Base-by-base conservation (phyloP, 345 rosid species). In the Acer yangbiense region DNA sequence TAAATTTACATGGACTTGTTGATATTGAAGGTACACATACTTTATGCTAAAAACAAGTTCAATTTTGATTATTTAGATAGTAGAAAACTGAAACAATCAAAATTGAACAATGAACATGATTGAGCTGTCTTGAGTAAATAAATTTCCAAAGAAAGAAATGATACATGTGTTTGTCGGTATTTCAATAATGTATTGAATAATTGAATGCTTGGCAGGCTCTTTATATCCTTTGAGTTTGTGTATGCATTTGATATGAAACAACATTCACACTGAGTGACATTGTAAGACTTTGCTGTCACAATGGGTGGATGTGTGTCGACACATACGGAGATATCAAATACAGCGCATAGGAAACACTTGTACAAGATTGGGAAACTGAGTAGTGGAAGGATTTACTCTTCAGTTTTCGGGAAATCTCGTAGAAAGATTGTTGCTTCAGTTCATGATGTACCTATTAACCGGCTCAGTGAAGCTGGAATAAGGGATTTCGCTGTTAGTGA, bases 241-340 rank as follows among this genome's bases (percentile, higher is more conserved):
- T 35, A 35, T 35, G 57, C 29, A 21, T 20, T 18, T 67, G n/a
- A 67, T 67, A 9, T 43, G 29, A 46, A 20, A 27, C 16, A 62
- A 21, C 57, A 46, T 62, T 62, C 44, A 58, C 52, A 9, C 27
- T 62, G 61, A 71, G 27, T 20, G 71, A 9, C n/a, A 70, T 68
- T n/a, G 32, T n/a, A 61, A 50, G 78, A 50, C 80, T 48, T 81
- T 81, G 68, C 54, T 71, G 62, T 67, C 71, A 71, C 12, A 64
- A 94, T 94, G 97, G 98, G 98, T 67, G 91, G 90, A n/a, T 94
- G 98, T 66, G 84, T 85, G 64, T 94, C 98, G 9, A 83, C 89
- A 1, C 77, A 84, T 7, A 70, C 79, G 72, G 75, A 69, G 62
- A 72, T 27, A 25, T 25, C 27, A 63, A 74, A 58, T 41, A 80